Base-by-base conservation (phyloP, 2,329 filamentous ascomycete species). In the Coniochaeta sp. region DNA sequence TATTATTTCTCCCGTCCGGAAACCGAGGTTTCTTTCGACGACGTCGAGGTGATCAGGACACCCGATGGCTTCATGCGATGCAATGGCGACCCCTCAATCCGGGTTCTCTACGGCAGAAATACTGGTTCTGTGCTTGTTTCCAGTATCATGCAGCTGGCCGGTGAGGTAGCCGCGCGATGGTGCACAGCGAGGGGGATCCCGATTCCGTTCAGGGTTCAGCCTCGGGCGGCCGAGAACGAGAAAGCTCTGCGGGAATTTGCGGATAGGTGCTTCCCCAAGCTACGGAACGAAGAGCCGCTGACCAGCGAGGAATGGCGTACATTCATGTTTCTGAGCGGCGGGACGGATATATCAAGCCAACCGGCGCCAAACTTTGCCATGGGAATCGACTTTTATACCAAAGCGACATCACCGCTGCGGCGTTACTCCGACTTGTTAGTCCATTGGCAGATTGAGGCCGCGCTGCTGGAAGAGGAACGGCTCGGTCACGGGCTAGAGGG, bases 401-500 rank as follows among this genome's bases (percentile, higher is more conserved):
- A 86, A 65, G 81, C 81, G 43, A 89, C 87, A 8, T 87, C 83
- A 57, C 87, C 87, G 19, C 77, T 89, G n/a, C 83, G 87, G 36
- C 81, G 87, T 50, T 89, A 81, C 71, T 72, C 76, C 6, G 87
- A 89, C 70, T 73, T 89, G 55, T 69, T 89, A 34, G 79, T 82
- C 1, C 86, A 89, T 72, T 89, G 84, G 83, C 86, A 89, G 70
- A 82, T 89, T 63, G 81, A 87, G 67, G 81, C 80, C 2, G 80
- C 83, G 11, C 72, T 89, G 34, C 66, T 75, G 9, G 73, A 79
- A 64, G 80, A 82, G 69, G 64, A 68, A 36, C 71, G 68, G 43
- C 66, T 66, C 11, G 73, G 73, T 40, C 58, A 65, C n/a, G 70
- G 71, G 26, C 70, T 79, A 6, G 64, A 71, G 38, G 70, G 70